Conservation (phyloP, 148 eudicot species). For the Dysphania ambrosioides region DNA sequence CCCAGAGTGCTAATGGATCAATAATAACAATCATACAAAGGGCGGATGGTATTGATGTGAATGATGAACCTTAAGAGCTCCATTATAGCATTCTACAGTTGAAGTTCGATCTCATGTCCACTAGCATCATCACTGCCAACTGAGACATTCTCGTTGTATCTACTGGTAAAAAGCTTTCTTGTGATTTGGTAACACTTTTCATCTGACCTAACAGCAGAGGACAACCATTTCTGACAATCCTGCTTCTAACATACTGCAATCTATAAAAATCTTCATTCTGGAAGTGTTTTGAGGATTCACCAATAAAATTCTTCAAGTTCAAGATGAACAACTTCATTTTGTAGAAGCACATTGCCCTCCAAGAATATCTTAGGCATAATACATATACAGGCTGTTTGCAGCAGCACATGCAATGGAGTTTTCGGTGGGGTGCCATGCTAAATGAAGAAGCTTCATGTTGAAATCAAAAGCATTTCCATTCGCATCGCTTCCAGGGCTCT, state of each 20-base stretch:
- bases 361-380: slow-evolving; percentile 32
- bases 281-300: background rate
- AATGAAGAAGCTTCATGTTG: slow-evolving; percentile 39
- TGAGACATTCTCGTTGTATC: slow-evolving; percentile 1
- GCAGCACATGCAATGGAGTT: slow-evolving; percentile 49
- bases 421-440: slow-evolving; percentile 48
- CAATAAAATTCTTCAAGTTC: background rate
- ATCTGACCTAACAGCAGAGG: slow-evolving; percentile 13
- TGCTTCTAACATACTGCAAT: background rate
- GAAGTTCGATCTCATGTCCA: slow-evolving; percentile 5
- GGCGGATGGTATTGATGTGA: slow-evolving; percentile 8
- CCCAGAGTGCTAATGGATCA: background rate
- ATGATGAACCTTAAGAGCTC: slow-evolving; percentile 16
- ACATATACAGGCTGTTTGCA: slow-evolving; percentile 49
- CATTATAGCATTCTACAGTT: slow-evolving; percentile 2
- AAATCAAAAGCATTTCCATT: slow-evolving; percentile 38
- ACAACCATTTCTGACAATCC: slow-evolving; percentile 4
- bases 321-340: background rate
- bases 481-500: slow-evolving; percentile 35
- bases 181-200: slow-evolving; percentile 1
- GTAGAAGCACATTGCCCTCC: slow-evolving; percentile 1
- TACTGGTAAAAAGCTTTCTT: background rate
- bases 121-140: slow-evolving; percentile 20
- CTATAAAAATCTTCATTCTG: background rate
- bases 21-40: slow-evolving; percentile 12